Conservation (phyloP, 2,329 filamentous ascomycete genomes). For the Elsinoe batatas region DNA sequence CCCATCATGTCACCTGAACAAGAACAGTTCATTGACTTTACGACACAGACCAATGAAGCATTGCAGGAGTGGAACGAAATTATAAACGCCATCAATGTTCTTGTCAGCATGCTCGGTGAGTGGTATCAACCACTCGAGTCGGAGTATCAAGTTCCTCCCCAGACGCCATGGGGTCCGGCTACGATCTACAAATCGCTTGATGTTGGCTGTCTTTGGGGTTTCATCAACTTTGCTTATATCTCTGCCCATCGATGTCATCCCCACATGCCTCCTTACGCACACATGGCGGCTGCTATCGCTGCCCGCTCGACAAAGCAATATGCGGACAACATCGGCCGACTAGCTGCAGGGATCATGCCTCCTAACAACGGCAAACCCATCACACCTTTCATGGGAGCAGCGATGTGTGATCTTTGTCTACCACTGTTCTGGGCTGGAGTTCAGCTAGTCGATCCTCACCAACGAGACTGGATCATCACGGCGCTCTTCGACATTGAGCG, state of each 20-base stretch:
- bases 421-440: slow-evolving; percentile 80
- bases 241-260: slow-evolving; percentile 75
- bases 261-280: slow-evolving; percentile 80
- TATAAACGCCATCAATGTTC: slow-evolving; percentile 56
- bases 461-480: slow-evolving; percentile 68
- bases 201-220: slow-evolving; percentile 80
- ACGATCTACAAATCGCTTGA: slow-evolving; percentile 75
- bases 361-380: slow-evolving; percentile 47
- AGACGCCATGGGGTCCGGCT: slow-evolving; percentile 72
- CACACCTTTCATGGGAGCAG: slow-evolving; percentile 68
- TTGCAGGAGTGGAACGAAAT: slow-evolving; percentile 71
- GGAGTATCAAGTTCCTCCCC: slow-evolving; percentile 52
- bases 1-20: slow-evolving; percentile 17
- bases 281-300: slow-evolving; percentile 73
- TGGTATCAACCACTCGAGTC: slow-evolving; percentile 66
- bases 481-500: slow-evolving; percentile 65
- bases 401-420: slow-evolving; percentile 72
- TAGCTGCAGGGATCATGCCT: slow-evolving; percentile 50
- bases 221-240: slow-evolving; percentile 77
- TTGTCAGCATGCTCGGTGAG: slow-evolving; percentile 56
- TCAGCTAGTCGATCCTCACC: slow-evolving; percentile 59
- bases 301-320: slow-evolving; percentile 44
- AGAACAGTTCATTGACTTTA: slow-evolving; percentile 39
- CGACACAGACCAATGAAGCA: slow-evolving; percentile 57
- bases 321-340: slow-evolving; percentile 23